Percentiles rank a stretch among this genome's conserved stretches.
Conservation (phyloP, 140 eudicot species). For the Stevia rebaudiana region DNA sequence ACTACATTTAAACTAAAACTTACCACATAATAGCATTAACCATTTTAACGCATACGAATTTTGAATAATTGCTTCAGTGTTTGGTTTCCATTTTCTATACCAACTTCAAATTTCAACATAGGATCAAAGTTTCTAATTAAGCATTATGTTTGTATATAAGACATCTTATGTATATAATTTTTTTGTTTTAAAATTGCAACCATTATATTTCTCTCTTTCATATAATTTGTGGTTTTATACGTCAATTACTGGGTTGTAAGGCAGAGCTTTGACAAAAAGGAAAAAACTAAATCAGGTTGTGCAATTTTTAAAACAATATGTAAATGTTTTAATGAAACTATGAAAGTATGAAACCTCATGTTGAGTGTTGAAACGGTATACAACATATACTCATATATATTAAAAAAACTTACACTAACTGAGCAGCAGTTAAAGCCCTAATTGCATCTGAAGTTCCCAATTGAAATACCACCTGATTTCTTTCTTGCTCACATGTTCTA, state of each 20-base stretch:
- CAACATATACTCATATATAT: not conserved
- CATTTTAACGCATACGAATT: not conserved
- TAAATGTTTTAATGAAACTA: not conserved
- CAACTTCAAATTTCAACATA: not conserved
- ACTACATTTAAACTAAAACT: not conserved
- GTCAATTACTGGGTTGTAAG: not conserved
- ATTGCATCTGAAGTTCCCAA: conserved; percentile 88
- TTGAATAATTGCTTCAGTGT: not conserved
- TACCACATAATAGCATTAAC: not conserved
- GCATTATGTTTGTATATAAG: not conserved
- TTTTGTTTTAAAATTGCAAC: not conserved
- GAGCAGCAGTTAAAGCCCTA: conserved; percentile 86
- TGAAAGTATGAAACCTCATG: not conserved
- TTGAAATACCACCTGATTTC: conserved; percentile 67
- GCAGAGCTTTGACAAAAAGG: not conserved
- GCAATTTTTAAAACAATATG: not conserved
- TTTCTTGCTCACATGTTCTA: conserved; percentile 75
- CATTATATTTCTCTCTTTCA: not conserved
- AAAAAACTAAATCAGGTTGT: not conserved
- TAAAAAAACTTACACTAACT: conserved; percentile 57
- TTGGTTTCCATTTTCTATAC: not conserved
- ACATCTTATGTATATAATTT: not conserved
- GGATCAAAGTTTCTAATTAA: not conserved
- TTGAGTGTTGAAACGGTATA: not conserved
- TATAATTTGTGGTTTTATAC: not conserved